Base-by-base conservation (phyloP, 225 moss, liverwort and hornwort species). In the Antitrichia curtipendula region DNA sequence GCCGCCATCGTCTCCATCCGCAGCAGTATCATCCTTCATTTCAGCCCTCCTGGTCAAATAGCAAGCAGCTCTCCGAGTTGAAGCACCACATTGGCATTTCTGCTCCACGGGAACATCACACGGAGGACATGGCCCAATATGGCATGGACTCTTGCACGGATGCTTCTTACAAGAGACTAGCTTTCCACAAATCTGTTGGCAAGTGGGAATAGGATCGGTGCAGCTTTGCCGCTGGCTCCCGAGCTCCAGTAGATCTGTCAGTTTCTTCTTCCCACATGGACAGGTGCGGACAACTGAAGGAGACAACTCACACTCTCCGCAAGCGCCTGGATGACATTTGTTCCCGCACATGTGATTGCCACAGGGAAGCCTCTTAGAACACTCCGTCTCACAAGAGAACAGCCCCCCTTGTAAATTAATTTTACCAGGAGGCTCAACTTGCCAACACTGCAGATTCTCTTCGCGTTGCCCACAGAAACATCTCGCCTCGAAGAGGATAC, bases 221-320 rank as follows among this genome's bases (percentile, higher is more conserved):
- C 98, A 99, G 75, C 81, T 89, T 77, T 88, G 85, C 84, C 98
- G 90, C 66, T 86, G 87, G 53, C 83, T 80, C 52, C 88, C 92
- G 7, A 10, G 40, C 52, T 90, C 94, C 45, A 89, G 89, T 18
- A 97, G 54, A 38, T 94, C 91, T 43, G 52, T 59, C 70, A 97
- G 59, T 41, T 80, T 89, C 85, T 90, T 95, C 86, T 99, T 99
- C 45, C 97, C 97, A 88, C 98, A 99, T 53, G 98, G 98, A 80
- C 97, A 99, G 32, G 94, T 97, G 85, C 84, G 93, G 45, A 99
- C 71, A 87, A 91, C 93, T 15, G 94, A 92, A 63, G 97, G 96
- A 82, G 98, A 95, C n/a, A 97, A 87, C 84, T 95, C 95, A 88
- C 98, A 99, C 16, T 96, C 96, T 60, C 94, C 96, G 90, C 98